Base-by-base conservation (phyloP, 1,139 yeast genomes). In the Scheffersomyces quercinus region DNA sequence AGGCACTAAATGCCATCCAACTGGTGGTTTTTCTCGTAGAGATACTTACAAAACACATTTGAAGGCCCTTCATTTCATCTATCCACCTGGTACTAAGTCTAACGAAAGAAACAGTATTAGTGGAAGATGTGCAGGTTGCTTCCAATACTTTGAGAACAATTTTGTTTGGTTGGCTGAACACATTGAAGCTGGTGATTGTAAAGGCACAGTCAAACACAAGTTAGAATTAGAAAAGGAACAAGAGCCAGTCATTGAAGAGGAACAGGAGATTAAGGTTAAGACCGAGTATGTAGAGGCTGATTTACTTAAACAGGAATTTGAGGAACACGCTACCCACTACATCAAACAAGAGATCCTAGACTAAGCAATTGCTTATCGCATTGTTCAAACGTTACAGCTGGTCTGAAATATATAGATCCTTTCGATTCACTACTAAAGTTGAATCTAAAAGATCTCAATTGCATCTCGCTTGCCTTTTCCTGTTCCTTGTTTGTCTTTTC, bases 121-220 rank as follows among this genome's bases (percentile, higher is more conserved):
- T 31, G 85, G 84, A 9, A 59, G 81, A 47, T 80, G 85, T 62
- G 81, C 81, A 28, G 82, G 83, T 39, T 80, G 85, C 54, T 79
- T 77, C 54, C 65, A 70, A 47, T 71, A 60, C 55, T 80, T 77
- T 49, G 67, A 68, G 36, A 73, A 68, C 48, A 79, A 79, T 53
- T 53, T 62, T 34, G 68, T 67, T 29, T 80, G 85, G 85, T 61
- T 79, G 37, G 76, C 68, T 41, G 60, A 59, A 26, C 85, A 80
- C 57, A 74, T 80, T 43, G 78, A 73, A 51, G 62, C 64, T 11
- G 75, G 75, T 36, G 58, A 61, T 35, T 79, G 83, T 61, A 65
- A 65, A 35, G 78, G 76, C 12, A 66, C 73, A 45, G 74, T 73
- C 36, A 41, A 47, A 31, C 41, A 36, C 41, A 43, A 42, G 30